Conservation (phyloP, 2,329 filamentous ascomycete genomes). For the Xylariomycetidae sp. region DNA sequence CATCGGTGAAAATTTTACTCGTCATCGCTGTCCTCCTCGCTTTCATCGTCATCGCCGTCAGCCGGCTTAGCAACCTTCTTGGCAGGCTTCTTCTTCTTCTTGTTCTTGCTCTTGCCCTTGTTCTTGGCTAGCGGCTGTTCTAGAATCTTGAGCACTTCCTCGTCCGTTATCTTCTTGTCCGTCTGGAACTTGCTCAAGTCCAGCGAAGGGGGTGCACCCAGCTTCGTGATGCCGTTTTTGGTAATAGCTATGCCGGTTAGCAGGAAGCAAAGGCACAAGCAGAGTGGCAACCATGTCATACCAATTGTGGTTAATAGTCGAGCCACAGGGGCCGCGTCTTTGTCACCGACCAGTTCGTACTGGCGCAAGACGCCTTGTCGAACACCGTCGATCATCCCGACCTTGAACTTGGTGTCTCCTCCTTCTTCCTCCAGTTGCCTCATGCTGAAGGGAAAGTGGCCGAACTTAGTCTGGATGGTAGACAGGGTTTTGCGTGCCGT, state of each 20-base stretch:
- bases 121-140: conserved; percentile 82
- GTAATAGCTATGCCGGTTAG: conserved; percentile 76
- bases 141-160: conserved; percentile 91
- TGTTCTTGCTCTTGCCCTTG: conserved; percentile 92
- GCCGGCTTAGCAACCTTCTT: conserved; percentile 45
- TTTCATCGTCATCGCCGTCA: conserved; percentile 15
- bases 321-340: conserved; percentile 80
- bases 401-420: conserved; percentile 69
- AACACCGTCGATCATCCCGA: conserved; percentile 91
- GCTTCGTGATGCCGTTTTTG: conserved; percentile 90
- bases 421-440: conserved; percentile 96
- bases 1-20: too few species aligned
- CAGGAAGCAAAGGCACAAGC: too few species aligned
- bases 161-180: conserved; percentile 96
- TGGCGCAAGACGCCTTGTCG: conserved; percentile 87
- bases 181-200: conserved; percentile 83
- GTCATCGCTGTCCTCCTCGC: conserved; percentile 18
- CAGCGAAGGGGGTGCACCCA: conserved; percentile 70
- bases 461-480: conserved; percentile 95
- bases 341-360: conserved; percentile 94
- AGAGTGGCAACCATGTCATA: too few species aligned
- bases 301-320: conserved; percentile 88
- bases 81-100: conserved; percentile 68
- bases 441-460: conserved; percentile 95
- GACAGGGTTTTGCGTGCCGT: conserved; percentile 89